A percentile compares a stretch with the other conserved stretches of the same genome.
Conservation (phyloP, 441 rosid species). For the Gossypium davidsonii region DNA sequence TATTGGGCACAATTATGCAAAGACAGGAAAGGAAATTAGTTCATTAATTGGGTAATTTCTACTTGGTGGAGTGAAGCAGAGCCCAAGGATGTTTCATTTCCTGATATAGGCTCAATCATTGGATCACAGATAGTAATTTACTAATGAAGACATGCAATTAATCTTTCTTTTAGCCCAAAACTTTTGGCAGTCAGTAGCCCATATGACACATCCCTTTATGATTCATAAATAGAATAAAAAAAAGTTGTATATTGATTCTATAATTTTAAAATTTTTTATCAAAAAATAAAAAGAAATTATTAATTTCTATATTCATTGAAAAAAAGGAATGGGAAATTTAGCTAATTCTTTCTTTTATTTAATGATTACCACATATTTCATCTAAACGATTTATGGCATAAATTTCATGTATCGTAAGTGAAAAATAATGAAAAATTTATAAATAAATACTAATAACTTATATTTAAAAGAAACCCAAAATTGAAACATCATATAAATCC, state of each 20-base stretch:
- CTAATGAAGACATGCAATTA: not conserved
- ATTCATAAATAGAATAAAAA: not conserved
- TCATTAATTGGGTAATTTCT: not conserved
- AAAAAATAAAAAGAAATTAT: no score
- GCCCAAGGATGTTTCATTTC: not conserved
- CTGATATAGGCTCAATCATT: not conserved
- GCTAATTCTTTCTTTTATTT: no score
- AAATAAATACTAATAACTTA: no score
- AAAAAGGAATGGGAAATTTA: no score
- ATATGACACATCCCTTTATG: not conserved
- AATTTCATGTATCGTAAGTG: no score
- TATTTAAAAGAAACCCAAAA: no score
- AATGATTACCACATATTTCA: no score
- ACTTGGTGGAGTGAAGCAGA: not conserved
- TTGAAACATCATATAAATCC: no score
- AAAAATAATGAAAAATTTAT: no score
- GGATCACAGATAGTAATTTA: not conserved
- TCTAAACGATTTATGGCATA: no score
- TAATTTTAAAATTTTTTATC: not conserved
- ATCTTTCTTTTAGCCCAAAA: not conserved
- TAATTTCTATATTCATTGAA: no score
- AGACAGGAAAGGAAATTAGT: not conserved
- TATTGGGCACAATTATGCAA: no score
- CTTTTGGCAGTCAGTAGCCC: not conserved
- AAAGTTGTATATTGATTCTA: not conserved